Percentiles rank a stretch among this genome's conserved stretches.
phyloP scores from a whole-genome alignment of 2,329 filamentous ascomycete species.

The Colletotrichum salicis region DNA sequence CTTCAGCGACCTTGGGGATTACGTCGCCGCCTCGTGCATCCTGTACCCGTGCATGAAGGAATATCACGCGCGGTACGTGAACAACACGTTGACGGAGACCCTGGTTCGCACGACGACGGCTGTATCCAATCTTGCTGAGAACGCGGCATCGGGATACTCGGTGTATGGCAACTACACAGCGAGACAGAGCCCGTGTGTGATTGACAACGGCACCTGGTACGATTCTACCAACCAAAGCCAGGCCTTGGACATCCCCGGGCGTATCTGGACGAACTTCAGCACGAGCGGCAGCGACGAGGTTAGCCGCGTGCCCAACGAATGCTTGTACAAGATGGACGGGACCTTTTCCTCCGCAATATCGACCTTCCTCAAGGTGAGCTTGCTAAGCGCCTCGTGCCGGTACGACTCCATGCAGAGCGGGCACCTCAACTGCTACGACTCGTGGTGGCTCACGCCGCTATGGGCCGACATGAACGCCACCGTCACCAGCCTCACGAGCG shows the following conservation, averaged over 20 bases:
- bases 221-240: not conserved
- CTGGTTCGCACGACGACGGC: conserved; percentile 25
- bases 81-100: conserved; percentile 16
- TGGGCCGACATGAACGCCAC: conserved; percentile 30
- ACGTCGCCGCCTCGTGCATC: conserved; percentile 14
- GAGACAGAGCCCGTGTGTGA: conserved; percentile 4
- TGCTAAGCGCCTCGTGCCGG: conserved; percentile 10
- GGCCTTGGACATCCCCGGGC: not conserved
- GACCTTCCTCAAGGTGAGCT: not conserved
- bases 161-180: conserved; percentile 24
- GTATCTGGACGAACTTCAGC: conserved; percentile 23
- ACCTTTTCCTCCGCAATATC: conserved; percentile 11
- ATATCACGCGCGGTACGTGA: conserved; percentile 1
- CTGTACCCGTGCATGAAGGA: conserved; percentile 29
- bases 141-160: not conserved
- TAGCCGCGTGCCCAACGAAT: conserved; percentile 9
- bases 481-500: not conserved
- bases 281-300: not conserved
- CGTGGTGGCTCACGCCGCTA: conserved; percentile 27
- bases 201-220: conserved; percentile 28
- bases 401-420: conserved; percentile 30
- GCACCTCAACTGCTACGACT: conserved; percentile 21
- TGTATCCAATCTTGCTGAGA: not conserved
- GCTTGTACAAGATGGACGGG: conserved; percentile 29
- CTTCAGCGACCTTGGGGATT: not conserved